Percentiles rank a stretch among this genome's conserved stretches.
These are phyloP conservation scores for Botrytis fragariae DNA, from an alignment of 2,329 filamentous ascomycete genomes.

Conservation along the genomic window DNA sequence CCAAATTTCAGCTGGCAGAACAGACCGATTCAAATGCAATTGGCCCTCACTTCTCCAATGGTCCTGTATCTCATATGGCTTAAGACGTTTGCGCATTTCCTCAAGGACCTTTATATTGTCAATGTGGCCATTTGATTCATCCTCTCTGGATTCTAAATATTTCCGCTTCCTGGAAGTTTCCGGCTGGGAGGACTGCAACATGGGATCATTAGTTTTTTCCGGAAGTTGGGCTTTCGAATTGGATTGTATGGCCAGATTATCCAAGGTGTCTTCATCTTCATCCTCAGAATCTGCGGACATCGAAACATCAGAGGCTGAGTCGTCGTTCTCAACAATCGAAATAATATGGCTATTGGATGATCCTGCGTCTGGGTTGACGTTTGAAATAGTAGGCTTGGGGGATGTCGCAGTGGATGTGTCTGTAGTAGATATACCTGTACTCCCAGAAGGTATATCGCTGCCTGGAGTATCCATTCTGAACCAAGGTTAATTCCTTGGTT, in stretches of 20 bases:
- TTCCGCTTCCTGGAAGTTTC: constrained; percentile 34
- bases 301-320: constrained; percentile 40
- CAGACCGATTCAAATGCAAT: constrained; percentile 30
- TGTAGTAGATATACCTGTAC: constrained; percentile 34
- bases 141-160: constrained; percentile 24
- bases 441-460: constrained; percentile 31
- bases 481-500: constrained; percentile 16
- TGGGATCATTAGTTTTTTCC: constrained; percentile 12
- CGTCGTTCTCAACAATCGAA: constrained; percentile 28
- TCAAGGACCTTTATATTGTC: constrained; percentile 21
- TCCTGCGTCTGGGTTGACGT: constrained; percentile 19
- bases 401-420: constrained; percentile 26
- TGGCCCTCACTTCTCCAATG: constrained; percentile 27
- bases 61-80: constrained; percentile 27
- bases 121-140: constrained; percentile 24
- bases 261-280: constrained; percentile 29
- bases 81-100: constrained; percentile 34
- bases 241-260: constrained; percentile 17
- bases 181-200: constrained; percentile 3
- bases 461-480: constrained; percentile 32
- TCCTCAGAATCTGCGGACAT: constrained; percentile 41
- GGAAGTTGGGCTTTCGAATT: constrained; percentile 13
- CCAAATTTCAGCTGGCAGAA: constrained; percentile 63
- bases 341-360: constrained; percentile 22
- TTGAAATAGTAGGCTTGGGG: constrained; percentile 22